Evolutionary conservation across 805 yeast species (phyloP).

Genomic region (Candida saitoana): DNA sequence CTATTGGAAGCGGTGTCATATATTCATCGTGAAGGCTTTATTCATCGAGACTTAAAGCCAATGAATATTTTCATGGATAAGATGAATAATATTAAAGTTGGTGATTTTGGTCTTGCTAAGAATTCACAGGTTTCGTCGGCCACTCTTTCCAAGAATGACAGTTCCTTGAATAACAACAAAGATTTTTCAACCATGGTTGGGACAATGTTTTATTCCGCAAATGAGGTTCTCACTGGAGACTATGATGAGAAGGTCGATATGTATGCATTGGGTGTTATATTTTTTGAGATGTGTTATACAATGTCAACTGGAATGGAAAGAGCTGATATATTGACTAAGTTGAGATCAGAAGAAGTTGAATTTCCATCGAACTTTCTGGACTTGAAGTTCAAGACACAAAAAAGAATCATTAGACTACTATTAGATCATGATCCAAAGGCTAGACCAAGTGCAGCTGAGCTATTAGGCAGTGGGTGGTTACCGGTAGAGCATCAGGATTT

Average conservation of each 20-base stretch:
- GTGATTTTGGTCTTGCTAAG: conserved; percentile 96
- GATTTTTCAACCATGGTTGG: conserved; percentile 92
- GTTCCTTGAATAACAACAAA: conserved; percentile 39
- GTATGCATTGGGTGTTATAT: conserved; percentile 91
- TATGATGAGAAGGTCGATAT: conserved; percentile 94
- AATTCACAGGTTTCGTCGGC: conserved; percentile 58
- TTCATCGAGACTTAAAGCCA: conserved; percentile 93
- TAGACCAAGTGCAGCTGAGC: conserved; percentile 75
- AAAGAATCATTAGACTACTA: conserved; percentile 59
- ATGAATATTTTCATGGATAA: conserved; percentile 93
- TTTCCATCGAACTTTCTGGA: conserved; percentile 69
- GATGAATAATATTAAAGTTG: conserved; percentile 83
- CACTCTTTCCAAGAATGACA: conserved; percentile 37
- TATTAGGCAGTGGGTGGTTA: conserved; percentile 75
- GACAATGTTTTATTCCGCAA: conserved; percentile 88
- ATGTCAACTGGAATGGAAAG: conserved; percentile 94
- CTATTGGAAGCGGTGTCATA: conserved; percentile 84
- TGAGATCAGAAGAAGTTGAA: conserved; percentile 55
- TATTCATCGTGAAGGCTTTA: conserved; percentile 89
- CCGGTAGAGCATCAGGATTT: conserved; percentile 91
- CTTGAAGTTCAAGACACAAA: conserved; percentile 52
- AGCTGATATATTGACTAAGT: conserved; percentile 59
- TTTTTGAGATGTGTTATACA: conserved; percentile 89
- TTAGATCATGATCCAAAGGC: conserved; percentile 73
- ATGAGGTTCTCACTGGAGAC: conserved; percentile 74